phyloP scores from a whole-genome alignment of 2,329 filamentous ascomycete genomes.

The Passalora sequoiae region DNA sequence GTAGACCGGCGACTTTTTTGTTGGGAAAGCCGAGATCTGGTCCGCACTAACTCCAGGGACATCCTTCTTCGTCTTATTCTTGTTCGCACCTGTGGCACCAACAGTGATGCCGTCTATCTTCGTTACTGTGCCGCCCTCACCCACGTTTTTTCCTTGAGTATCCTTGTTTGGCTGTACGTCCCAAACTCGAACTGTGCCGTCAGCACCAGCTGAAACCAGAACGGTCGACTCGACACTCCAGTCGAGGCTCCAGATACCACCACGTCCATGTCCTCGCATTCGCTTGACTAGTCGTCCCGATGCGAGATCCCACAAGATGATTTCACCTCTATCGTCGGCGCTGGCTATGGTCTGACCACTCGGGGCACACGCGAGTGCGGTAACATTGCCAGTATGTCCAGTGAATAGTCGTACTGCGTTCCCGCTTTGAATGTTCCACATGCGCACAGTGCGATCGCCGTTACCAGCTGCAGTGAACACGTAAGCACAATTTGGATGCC shows the following conservation, averaged over 20 bases:
- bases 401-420: constrained; percentile 86
- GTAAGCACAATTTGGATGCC: constrained; percentile 92
- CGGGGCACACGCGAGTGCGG: constrained; percentile 75
- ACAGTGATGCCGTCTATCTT: constrained; percentile 46
- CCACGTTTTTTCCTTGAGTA: constrained; percentile 44
- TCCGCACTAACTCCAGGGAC: constrained; percentile 76
- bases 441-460: constrained; percentile 87
- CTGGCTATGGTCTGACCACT: constrained; percentile 89
- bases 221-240: constrained; percentile 92
- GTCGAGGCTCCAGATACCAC: constrained; percentile 86
- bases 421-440: constrained; percentile 92
- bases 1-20: constrained; percentile 92
- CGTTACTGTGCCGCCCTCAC: constrained; percentile 45
- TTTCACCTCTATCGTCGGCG: constrained; percentile 80
- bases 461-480: constrained; percentile 74
- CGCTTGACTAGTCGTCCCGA: constrained; percentile 82
- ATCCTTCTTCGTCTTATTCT: constrained; percentile 66
- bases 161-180: constrained; percentile 62
- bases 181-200: constrained; percentile 91
- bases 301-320: constrained; percentile 91
- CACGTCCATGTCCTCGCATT: constrained; percentile 88
- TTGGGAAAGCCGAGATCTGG: constrained; percentile 90
- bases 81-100: constrained; percentile 28
- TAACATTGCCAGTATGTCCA: constrained; percentile 84
- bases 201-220: constrained; percentile 82